These are phyloP conservation scores for Cystobasidiopsis lactophilus DNA, from an alignment of 768 basidiomycete species.

Conservation along the genomic window DNA sequence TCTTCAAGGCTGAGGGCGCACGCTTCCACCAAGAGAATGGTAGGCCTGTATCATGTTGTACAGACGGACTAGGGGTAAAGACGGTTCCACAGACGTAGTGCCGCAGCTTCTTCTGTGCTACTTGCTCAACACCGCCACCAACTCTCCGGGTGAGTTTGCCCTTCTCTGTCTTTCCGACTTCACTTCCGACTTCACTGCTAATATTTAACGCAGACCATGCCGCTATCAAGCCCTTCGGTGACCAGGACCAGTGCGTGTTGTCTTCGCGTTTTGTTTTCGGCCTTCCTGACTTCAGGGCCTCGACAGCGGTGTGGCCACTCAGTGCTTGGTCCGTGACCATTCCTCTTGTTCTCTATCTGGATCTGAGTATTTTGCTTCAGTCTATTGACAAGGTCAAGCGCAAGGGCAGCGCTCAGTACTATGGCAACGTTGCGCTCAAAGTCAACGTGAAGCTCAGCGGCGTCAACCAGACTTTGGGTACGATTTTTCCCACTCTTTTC, in stretches of 20 bases:
- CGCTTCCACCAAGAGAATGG: neutral
- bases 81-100: neutral
- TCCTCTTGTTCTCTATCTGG: neutral
- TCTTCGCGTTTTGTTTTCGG: too few species aligned
- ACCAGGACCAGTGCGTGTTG: too few species aligned
- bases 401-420: constrained; percentile 8
- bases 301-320: constrained; percentile 13
- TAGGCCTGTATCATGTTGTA: too few species aligned
- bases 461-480: constrained; percentile 7
- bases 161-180: too few species aligned
- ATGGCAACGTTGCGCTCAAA: constrained; percentile 10
- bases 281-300: too few species aligned
- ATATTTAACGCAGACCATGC: neutral
- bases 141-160: too few species aligned
- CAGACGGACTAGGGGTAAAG: too few species aligned
- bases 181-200: too few species aligned
- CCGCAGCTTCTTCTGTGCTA: constrained; percentile 1
- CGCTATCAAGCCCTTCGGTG: constrained; percentile 12
- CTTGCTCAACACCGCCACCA: neutral
- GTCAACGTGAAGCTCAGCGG: constrained; percentile 14
- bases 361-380: neutral
- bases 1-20: neutral
- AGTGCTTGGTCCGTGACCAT: constrained; percentile 11
- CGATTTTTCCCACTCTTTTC: too few species aligned
- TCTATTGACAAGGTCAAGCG: constrained; percentile 8